Evolutionary conservation across 352 stramenopile genomes (phyloP), one percentile per base, ranked within the genome.

Genomic region (Phytopythium chamaehyphon): DNA sequence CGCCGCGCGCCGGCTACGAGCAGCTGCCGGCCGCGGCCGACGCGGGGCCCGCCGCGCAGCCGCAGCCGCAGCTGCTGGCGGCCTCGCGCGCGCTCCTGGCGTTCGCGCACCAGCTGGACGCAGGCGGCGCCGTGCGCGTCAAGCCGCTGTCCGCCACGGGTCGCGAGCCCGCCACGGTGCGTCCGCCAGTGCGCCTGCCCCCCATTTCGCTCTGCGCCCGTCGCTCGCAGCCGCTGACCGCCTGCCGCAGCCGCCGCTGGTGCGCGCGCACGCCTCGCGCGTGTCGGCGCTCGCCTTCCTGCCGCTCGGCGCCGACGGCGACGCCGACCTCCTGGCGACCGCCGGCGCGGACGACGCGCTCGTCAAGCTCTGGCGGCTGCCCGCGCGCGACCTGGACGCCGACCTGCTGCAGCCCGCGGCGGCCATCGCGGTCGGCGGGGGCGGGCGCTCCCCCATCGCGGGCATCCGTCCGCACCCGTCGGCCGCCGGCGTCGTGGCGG

Each of bases 271-370:
- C 46, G 62, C 68, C 4, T 64, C 64, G n/a, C 69, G 69, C 23
- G 67, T 91, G 18, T 88, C 86, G 47, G 64, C 76, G 22, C 57
- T 93, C 47, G 69, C 55, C 22, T 91, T 89, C 53, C 74, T 69
- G 2, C 76, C 80, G 1, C 83, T 88, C 38, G 64, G 83, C 23
- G 15, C 58, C 1, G 51, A 71, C 9, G 83, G 86, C 38, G 64
- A 84, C 23, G 15, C 58, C 1, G 51, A 71, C 9, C 36, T 89
- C 2, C 64, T 93, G 47, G 53, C 83, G 11, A 85, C 83, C 0
- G 78, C 63, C 0, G 81, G 76, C 26, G 80, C 73, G 21, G 73
- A 86, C 40, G 51, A 65, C 22, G 73, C 68, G 8, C 64, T 81
- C 1, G 22, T 68, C 22, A 66, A 88, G 59, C 26, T 90, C 3